Evolutionary conservation across 257 asterid species (phyloP), one percentile per base, ranked within the genome.

Genomic region (Solanum ahanhuiri): DNA sequence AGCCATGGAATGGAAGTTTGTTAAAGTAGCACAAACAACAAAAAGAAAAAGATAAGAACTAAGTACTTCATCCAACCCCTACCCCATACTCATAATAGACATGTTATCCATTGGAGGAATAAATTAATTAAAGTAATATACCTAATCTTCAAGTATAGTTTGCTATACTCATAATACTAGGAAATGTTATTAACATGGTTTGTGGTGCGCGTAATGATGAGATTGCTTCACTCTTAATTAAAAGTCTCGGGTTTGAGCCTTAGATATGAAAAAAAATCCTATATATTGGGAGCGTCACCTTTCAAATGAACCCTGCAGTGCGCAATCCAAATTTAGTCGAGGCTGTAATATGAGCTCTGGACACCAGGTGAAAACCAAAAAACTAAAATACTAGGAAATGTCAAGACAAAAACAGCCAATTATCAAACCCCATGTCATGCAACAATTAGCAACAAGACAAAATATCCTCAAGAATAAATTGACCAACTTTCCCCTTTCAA

Each of bases 391-490:
- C 88, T 41, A 84, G 83, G 86, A 45, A 5, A 83, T 82, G 87
- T 86, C 20, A 88, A 89, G 92, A 90, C 89, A 92, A 87, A 87
- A 89, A 85, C 85, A 77, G 83, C 60, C 60, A 37, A 37, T 73
- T 22, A 35, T 22, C 9, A 15, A 73, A 35, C 20, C 51, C 54
- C 81, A 33, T 71, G 12, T 73, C 9, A 73, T 73, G 54, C n/a
- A 76, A 76, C 86, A 90, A 39, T 39, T 89, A 85, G 57, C 63
- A 84, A 84, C 12, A 43, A 51, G 69, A 69, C 82, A 84, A 84
- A 86, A 77, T 84, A 69, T 15, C 89, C 81, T 35, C 94, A 34
- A 82, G 75, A 89, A 93, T 93, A 93, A 91, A 92, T 88, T 30
- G 82, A 45, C 89, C 63, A 76, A 63, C 87, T 90, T 45, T 87